These are phyloP conservation scores for Blastobotrys capitulatus DNA, from an alignment of 1,139 yeast genomes.

Conservation along the genomic window DNA sequence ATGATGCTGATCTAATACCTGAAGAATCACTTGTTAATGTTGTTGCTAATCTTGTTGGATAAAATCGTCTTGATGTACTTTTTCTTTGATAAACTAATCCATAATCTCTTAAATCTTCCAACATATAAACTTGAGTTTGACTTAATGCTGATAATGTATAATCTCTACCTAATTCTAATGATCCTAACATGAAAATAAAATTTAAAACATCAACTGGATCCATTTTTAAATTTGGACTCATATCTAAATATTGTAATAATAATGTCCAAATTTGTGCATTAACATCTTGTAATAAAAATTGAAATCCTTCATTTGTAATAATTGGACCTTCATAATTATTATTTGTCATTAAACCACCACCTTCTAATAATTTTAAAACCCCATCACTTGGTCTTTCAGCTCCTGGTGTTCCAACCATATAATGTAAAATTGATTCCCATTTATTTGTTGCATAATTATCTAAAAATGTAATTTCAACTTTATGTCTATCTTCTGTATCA, in stretches of 20 bases:
- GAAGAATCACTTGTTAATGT: slow-evolving; percentile 76
- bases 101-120: slow-evolving; percentile 84
- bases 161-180: slow-evolving; percentile 83
- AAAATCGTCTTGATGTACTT: slow-evolving; percentile 58
- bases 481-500: slow-evolving; percentile 45
- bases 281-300: slow-evolving; percentile 83
- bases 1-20: slow-evolving; percentile 27
- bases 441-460: slow-evolving; percentile 77
- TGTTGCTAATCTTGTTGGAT: slow-evolving; percentile 88
- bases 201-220: slow-evolving; percentile 95
- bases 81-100: slow-evolving; percentile 82
- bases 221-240: slow-evolving; percentile 81
- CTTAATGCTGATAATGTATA: slow-evolving; percentile 68
- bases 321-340: slow-evolving; percentile 43
- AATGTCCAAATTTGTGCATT: slow-evolving; percentile 96
- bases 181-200: slow-evolving; percentile 88
- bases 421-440: slow-evolving; percentile 95
- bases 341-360: slow-evolving; percentile 81
- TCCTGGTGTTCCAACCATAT: slow-evolving; percentile 73
- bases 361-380: slow-evolving; percentile 39
- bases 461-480: slow-evolving; percentile 57
- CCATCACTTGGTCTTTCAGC: slow-evolving; percentile 48
- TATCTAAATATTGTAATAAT: slow-evolving; percentile 74
- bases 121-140: slow-evolving; percentile 78
- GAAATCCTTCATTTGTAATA: slow-evolving; percentile 90